Base-by-base conservation (phyloP, 345 rosid genomes). In the Gossypium ekmanianum region DNA sequence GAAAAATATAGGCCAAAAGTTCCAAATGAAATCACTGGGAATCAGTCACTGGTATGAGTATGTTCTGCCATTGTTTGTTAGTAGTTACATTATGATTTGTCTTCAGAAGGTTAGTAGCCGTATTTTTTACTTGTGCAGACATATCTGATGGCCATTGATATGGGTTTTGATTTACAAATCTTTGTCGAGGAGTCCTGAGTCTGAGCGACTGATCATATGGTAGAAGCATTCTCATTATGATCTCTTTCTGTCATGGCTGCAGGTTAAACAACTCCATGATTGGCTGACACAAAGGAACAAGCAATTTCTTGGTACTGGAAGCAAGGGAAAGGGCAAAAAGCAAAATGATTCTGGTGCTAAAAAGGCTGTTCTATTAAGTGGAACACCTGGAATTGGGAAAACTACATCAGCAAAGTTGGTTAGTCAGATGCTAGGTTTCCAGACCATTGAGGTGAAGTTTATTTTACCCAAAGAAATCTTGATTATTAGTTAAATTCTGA, bases 331-430 rank as follows among this genome's bases (percentile, higher is more conserved):
- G 78, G 92, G 91, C 17, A 93, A 93, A 81, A 92, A 87, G 73
- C 79, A 86, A 78, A 90, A 73, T 85, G 98, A 92, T 79, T 72
- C 92, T 66, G 70, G 76, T 78, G 86, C 92, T 62, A 93, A 90
- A 78, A 95, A 95, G 77, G 98, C 94, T 75, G 90, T 90, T 55
- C 87, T 94, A 70, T 84, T 94, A 77, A 88, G 97, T 74, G 99
- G 99, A 85, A 78, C 96, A 71, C 99, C 99, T 54, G 99, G 99
- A 68, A 93, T 91, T 76, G 98, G 99, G 79, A 94, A 94, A 87
- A 94, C 99, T 74, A 89, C 98, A 12, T 82, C 98, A 48, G 99
- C 94, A 72, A 92, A 91, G 85, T 85, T 94, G 88, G 93, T 92
- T 80, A 75, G 90, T 83, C 86, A 89, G 87, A 93, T 93, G 98